A percentile compares a stretch with the other conserved stretches of the same genome.
Evolutionary conservation across 495 filamentous ascomycete genomes (phyloP).

Genomic region (Parachaetomium inaequale): DNA sequence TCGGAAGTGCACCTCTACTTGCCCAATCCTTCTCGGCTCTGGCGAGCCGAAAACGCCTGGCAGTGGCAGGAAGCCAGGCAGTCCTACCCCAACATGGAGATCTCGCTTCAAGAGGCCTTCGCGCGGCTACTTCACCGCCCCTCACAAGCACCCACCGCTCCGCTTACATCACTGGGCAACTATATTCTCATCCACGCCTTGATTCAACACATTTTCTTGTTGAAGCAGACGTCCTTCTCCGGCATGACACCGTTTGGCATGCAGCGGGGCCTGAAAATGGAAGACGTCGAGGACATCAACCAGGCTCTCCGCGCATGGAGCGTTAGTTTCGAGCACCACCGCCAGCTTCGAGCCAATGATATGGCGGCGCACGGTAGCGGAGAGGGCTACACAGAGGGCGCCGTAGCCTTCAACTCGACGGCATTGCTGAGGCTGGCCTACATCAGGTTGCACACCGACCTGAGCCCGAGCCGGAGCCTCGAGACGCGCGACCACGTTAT

Average conservation of each 20-base stretch:
- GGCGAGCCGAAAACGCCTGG: constrained; percentile 50
- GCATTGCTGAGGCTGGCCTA: constrained; percentile 63
- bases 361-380: constrained; percentile 29
- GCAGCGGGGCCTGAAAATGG: constrained; percentile 46
- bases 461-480: constrained; percentile 58
- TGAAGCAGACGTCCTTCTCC: constrained; percentile 56
- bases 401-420: constrained; percentile 64
- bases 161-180: constrained; percentile 60
- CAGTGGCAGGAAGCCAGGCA: constrained; percentile 50
- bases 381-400: constrained; percentile 52
- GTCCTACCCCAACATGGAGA: constrained; percentile 41
- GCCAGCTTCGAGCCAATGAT: constrained; percentile 41
- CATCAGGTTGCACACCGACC: constrained; percentile 64
- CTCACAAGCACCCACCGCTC: constrained; percentile 46
- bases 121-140: constrained; percentile 45
- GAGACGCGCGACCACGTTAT: constrained; percentile 59
- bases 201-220: constrained; percentile 64
- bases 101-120: constrained; percentile 50
- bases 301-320: constrained; percentile 63
- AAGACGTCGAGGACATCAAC: constrained; percentile 55
- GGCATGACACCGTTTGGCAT: constrained; percentile 42
- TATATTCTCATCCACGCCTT: constrained; percentile 67
- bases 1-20: constrained; percentile 60
- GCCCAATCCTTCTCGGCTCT: constrained; percentile 52
- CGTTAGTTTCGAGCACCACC: constrained; percentile 56